Evolutionary conservation across 352 stramenopile genomes (phyloP).

Genomic region (Lagenidium sp.): DNA sequence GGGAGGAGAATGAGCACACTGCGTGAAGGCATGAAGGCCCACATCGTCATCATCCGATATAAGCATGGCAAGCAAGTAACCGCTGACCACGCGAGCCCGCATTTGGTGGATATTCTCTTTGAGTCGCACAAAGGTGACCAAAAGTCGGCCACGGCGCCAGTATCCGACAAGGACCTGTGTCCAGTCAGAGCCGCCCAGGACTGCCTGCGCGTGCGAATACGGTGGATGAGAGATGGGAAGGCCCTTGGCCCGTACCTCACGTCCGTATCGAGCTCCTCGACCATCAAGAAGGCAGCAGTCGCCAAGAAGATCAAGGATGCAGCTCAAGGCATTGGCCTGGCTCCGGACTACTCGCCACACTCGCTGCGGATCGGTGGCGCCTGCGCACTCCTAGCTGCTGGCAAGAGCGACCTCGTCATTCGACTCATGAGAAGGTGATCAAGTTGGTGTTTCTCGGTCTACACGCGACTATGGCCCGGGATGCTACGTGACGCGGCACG

Average conservation of each 20-base stretch:
- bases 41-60: constrained; percentile 6
- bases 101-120: constrained; percentile 5
- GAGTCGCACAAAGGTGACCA: constrained; percentile 5
- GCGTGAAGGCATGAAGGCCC: constrained; percentile 8
- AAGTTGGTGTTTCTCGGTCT: constrained; percentile 20
- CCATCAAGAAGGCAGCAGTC: constrained; percentile 13
- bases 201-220: constrained; percentile 3
- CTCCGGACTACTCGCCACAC: constrained; percentile 13
- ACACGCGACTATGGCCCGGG: constrained; percentile 10
- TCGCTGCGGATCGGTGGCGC: constrained; percentile 12
- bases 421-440: constrained; percentile 13
- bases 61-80: neutral
- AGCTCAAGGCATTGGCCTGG: constrained; percentile 4
- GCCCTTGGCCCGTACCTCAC: constrained; percentile 5
- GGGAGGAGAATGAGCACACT: constrained; percentile 1
- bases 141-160: constrained; percentile 10
- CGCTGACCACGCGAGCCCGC: neutral
- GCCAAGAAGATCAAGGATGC: constrained; percentile 11
- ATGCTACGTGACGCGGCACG: constrained; percentile 19
- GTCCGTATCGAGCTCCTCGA: constrained; percentile 2
- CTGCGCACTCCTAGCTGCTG: constrained; percentile 12
- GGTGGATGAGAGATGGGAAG: constrained; percentile 2
- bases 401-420: constrained; percentile 18
- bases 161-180: constrained; percentile 5
- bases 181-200: constrained; percentile 8